phyloP scores from a whole-genome alignment of 2,329 filamentous ascomycete species.

The Penicillium sp. region DNA sequence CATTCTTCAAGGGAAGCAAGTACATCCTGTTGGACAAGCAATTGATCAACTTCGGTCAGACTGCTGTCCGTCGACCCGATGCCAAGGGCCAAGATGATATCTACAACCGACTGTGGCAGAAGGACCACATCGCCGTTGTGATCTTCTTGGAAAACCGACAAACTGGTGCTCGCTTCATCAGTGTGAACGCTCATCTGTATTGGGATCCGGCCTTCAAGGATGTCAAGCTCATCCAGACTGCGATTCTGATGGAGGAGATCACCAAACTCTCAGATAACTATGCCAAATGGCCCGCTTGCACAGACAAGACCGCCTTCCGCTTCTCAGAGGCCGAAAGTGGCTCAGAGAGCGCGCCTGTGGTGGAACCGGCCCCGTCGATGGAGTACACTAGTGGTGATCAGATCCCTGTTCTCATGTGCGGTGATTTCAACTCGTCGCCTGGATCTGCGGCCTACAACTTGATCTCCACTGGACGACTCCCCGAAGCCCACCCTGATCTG shows the following conservation, averaged over 20 bases:
- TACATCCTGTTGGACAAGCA: conserved; percentile 93
- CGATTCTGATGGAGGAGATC: conserved; percentile 89
- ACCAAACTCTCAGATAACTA: conserved; percentile 84
- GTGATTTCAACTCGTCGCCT: conserved; percentile 90
- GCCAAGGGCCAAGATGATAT: conserved; percentile 98
- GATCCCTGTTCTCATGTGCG: conserved; percentile 86
- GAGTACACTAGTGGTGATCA: conserved; percentile 83
- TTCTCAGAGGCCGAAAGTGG: conserved; percentile 51
- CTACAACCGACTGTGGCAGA: conserved; percentile 97
- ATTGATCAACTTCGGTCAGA: conserved; percentile 84
- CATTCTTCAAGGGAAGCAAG: conserved; percentile 94
- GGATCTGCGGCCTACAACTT: conserved; percentile 91
- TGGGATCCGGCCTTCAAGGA: conserved; percentile 91
- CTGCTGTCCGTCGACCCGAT: conserved; percentile 89
- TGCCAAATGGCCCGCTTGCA: conserved; percentile 72
- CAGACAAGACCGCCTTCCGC: conserved; percentile 66
- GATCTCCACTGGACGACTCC: conserved; percentile 74
- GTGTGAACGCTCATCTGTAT: conserved; percentile 90
- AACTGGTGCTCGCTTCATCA: conserved; percentile 86
- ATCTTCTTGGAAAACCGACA: conserved; percentile 88
- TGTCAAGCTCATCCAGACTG: conserved; percentile 94
- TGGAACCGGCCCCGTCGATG: conserved; percentile 72
- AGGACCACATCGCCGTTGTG: conserved; percentile 92
- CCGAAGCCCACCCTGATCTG: conserved; percentile 76
- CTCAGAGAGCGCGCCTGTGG: conserved; percentile 46